These are phyloP conservation scores for Fusarium staphyleae DNA, from an alignment of 2,329 filamentous ascomycete genomes.

Conservation along the genomic window DNA sequence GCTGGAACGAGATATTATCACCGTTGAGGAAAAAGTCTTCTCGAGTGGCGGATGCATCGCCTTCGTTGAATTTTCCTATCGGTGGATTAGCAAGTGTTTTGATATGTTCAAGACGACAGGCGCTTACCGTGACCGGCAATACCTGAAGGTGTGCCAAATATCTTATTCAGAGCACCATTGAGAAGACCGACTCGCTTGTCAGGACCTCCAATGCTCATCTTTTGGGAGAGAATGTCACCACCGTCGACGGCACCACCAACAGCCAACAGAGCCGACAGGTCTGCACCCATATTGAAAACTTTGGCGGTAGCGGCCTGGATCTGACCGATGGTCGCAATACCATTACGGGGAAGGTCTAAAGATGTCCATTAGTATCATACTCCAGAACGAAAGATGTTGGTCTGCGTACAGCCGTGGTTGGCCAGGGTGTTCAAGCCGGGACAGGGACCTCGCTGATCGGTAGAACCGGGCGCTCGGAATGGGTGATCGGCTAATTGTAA, in stretches of 20 bases:
- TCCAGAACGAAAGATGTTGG: accelerated
- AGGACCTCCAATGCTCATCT: constrained; percentile 25
- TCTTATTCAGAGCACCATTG: constrained; percentile 17
- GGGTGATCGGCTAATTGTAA: constrained; percentile 2
- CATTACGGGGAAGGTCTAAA: constrained; percentile 21
- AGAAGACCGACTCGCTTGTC: constrained; percentile 13
- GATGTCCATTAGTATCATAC: not conserved
- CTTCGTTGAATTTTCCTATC: constrained; percentile 25
- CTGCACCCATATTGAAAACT: constrained; percentile 23
- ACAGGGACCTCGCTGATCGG: constrained; percentile 24
- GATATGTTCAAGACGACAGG: accelerated
- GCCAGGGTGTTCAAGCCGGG: constrained; percentile 21
- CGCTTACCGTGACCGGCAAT: constrained; percentile 16
- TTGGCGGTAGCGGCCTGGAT: constrained; percentile 21
- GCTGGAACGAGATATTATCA: constrained; percentile 21
- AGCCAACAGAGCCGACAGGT: constrained; percentile 14
- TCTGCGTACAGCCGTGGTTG: constrained; percentile 18
- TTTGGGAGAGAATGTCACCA: constrained; percentile 21
- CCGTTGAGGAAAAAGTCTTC: constrained; percentile 24
- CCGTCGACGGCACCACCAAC: constrained; percentile 16
- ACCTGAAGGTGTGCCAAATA: constrained; percentile 24
- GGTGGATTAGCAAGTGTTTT: not conserved
- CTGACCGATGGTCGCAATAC: constrained; percentile 20
- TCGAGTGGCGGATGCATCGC: constrained; percentile 25
- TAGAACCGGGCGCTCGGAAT: constrained; percentile 7